Conservation (phyloP, 345 rosid species). For the Euclidium syriacum region DNA sequence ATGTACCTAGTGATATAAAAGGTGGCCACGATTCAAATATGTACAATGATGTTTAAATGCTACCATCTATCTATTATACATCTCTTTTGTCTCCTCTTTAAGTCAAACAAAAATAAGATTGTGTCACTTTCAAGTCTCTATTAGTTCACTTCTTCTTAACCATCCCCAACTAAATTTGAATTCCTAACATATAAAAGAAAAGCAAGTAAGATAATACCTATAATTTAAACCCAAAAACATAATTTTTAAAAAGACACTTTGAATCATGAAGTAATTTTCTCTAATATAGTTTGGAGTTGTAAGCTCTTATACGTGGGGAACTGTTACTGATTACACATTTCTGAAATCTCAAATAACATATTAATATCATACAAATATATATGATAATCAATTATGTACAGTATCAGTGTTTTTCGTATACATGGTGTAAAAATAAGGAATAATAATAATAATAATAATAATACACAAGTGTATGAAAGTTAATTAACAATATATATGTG, state of each 20-base stretch:
- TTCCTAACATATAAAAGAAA: background rate
- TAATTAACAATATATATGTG: slow-evolving; percentile 12
- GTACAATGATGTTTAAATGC: slow-evolving; percentile 10
- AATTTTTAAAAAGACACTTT: background rate
- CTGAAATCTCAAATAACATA: background rate
- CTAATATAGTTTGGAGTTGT: background rate
- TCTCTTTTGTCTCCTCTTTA: slow-evolving; percentile 13
- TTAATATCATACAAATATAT: slow-evolving; percentile 1
- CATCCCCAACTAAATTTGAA: slow-evolving; percentile 30
- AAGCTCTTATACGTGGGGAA: background rate
- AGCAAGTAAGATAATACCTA: background rate
- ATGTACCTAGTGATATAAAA: background rate
- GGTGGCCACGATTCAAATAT: slow-evolving; percentile 8
- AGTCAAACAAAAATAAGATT: slow-evolving; percentile 21
- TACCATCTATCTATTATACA: slow-evolving; percentile 4
- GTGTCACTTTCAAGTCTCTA: slow-evolving; percentile 25
- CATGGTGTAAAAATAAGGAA: slow-evolving; percentile 1
- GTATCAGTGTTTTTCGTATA: slow-evolving; percentile 13
- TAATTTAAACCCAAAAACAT: background rate
- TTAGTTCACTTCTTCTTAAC: slow-evolving; percentile 32
- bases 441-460: no score
- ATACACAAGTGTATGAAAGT: slow-evolving; percentile 12
- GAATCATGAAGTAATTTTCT: background rate
- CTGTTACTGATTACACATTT: background rate
- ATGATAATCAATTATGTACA: slow-evolving; percentile 12